Evolutionary conservation across 805 yeast species (phyloP), one percentile per base, ranked within the genome.

Genomic region (Candida sanyiensis): DNA sequence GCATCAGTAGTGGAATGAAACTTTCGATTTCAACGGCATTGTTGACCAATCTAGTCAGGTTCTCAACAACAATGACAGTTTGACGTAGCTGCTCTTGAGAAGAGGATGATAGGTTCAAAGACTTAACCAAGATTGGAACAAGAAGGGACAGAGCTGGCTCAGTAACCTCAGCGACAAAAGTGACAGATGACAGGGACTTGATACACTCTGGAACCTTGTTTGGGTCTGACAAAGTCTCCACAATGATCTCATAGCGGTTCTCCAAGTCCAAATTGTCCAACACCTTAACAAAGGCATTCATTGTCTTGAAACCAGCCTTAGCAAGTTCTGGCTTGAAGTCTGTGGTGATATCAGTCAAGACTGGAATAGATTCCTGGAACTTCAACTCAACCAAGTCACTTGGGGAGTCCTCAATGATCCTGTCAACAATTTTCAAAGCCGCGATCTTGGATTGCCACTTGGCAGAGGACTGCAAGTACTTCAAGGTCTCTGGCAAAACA

Each of bases 131-230:
- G 49, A 89, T 89, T 33, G 98, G 98, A 33, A 86, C 97, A 56
- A 90, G 70, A 41, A 90, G 66, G 7, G 97, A 76, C 51, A 90
- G 70, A 4, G 95, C 94, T 5, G 97, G 94, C 67, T 89, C 97
- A 12, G 97, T 93, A 47, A 90, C 98, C 67, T 93, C 98, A 33
- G 98, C 96, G 35, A 90, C 97, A 61, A 90, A 90, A 0, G 98
- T 93, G 39, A 90, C 97, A 28, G 94, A 83, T 3, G 96, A 83
- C 47, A 90, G 73, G 31, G 90, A 77, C 63, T 83, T 85, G 61
- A 90, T 85, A 63, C 96, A 88, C 43, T 75, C 81, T 41, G 96
- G 85, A 35, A 90, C 95, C 58, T 84, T 83, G 48, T 72, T 71
- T 40, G 97, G 97, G 57, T 90, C 84, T 33, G 94, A 88, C 62